These are phyloP conservation scores for Mortierella sp. DNA, from an alignment of 371 early-diverging fungal genomes.

Conservation along the genomic window DNA sequence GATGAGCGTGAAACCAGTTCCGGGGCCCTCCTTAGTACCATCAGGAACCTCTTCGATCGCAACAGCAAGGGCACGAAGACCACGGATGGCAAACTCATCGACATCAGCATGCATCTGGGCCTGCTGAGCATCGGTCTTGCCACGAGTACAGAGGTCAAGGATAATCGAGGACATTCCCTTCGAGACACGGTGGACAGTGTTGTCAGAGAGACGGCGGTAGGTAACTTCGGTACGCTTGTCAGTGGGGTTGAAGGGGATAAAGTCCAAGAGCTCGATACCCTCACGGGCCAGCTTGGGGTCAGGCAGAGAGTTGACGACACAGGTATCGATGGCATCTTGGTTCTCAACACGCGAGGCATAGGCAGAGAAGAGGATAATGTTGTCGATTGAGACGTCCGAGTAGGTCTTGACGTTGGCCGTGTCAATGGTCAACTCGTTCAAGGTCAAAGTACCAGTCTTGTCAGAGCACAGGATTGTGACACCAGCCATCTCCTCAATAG, in stretches of 20 bases:
- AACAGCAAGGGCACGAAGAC: constrained; percentile 85
- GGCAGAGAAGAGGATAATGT: constrained; percentile 68
- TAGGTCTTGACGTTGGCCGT: constrained; percentile 71
- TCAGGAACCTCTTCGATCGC: constrained; percentile 72
- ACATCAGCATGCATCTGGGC: constrained; percentile 71
- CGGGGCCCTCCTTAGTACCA: constrained; percentile 60
- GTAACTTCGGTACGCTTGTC: constrained; percentile 89
- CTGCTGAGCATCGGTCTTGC: constrained; percentile 67
- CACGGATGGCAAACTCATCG: constrained; percentile 79
- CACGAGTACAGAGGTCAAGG: constrained; percentile 74
- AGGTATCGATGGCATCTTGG: constrained; percentile 82
- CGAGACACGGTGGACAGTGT: constrained; percentile 70
- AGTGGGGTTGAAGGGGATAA: constrained; percentile 90
- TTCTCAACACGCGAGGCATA: constrained; percentile 76
- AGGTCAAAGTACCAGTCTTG: constrained; percentile 97
- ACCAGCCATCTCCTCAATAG: constrained; percentile 94
- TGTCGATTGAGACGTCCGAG: constrained; percentile 63
- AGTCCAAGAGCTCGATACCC: constrained; percentile 74
- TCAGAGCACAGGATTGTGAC: constrained; percentile 94
- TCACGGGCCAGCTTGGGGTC: constrained; percentile 67
- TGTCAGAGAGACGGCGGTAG: constrained; percentile 67
- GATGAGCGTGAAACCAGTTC: constrained; percentile 67
- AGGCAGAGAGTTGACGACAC: constrained; percentile 71
- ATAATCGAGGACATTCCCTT: constrained; percentile 83
- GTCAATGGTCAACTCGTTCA: constrained; percentile 87